These are phyloP conservation scores for Corynascus novoguineensis DNA, from an alignment of 495 filamentous ascomycete species.

Conservation along the genomic window DNA sequence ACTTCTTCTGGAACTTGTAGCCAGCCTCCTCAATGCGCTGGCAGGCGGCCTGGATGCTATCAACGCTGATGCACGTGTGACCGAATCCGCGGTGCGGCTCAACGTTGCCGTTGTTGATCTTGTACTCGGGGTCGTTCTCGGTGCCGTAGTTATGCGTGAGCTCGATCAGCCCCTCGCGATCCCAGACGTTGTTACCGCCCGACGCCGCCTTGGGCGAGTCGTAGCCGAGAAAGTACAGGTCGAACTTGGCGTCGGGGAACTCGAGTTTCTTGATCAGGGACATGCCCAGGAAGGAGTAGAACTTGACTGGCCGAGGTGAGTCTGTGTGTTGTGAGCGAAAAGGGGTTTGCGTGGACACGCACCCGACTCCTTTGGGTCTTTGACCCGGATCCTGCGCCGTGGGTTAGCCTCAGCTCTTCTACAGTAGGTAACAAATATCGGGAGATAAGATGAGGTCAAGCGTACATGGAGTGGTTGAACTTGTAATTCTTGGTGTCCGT, in stretches of 20 bases:
- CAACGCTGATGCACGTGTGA: slow-evolving; percentile 80
- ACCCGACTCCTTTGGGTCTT: slow-evolving; percentile 82
- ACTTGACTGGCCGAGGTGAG: slow-evolving; percentile 56
- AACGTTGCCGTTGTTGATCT: slow-evolving; percentile 79
- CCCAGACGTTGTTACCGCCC: slow-evolving; percentile 59
- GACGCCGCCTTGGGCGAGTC: slow-evolving; percentile 59
- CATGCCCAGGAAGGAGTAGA: slow-evolving; percentile 91
- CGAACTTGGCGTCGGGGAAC: slow-evolving; percentile 73
- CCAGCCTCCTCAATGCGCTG: slow-evolving; percentile 81
- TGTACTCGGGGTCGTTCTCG: slow-evolving; percentile 77
- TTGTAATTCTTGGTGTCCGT: slow-evolving; percentile 79
- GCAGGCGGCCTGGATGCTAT: slow-evolving; percentile 87
- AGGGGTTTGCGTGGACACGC: slow-evolving; percentile 14
- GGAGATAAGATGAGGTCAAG: neutral
- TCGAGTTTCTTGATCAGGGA: slow-evolving; percentile 71
- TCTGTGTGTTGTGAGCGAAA: neutral
- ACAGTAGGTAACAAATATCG: slow-evolving; percentile 18
- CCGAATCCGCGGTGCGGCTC: slow-evolving; percentile 86
- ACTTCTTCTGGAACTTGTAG: slow-evolving; percentile 89
- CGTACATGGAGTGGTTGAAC: slow-evolving; percentile 76
- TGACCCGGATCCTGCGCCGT: slow-evolving; percentile 75
- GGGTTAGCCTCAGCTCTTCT: slow-evolving; percentile 32
- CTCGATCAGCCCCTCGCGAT: slow-evolving; percentile 85
- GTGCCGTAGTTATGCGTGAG: slow-evolving; percentile 97
- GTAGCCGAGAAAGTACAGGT: slow-evolving; percentile 80